Evolutionary conservation across 305 asterid genomes (phyloP), one percentile per base, ranked within the genome.

Genomic region (Fraxinus xanthoxyloides): DNA sequence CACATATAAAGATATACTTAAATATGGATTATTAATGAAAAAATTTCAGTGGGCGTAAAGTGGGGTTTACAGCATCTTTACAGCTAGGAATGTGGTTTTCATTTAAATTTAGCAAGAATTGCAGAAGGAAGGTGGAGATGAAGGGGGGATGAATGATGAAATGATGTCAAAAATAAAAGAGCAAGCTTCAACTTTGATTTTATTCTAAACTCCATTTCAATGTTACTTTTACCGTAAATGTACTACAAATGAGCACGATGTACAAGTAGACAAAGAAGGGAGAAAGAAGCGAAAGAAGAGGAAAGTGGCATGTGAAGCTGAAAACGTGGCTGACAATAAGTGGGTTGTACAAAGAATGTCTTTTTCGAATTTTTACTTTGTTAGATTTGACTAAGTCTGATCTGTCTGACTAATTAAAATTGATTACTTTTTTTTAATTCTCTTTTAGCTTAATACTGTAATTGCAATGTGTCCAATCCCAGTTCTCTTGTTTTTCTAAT

Each of bases 1-100:
- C 77, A 80, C 51, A 78, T 73, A 80, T 85, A 76, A 82, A 77
- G 85, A 81, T 31, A 74, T 38, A 78, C 24, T 82, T 82, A 36
- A 82, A 79, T 65, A 79, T 48, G 78, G 43, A 35, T 85, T 65
- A 75, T 54, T 72, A 72, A 21, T 56, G 67, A n/a, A 24, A 5
- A 10, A 2, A 30, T 56, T 61, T 85, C 87, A 85, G 86, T 88
- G 88, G 85, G 79, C 46, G 75, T 43, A 72, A 63, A 70, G 84
- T 79, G 88, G 86, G 38, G 65, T 82, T 72, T 40, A 23, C 77
- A 80, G 85, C 82, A 38, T 84, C 84, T 81, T 75, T 75, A 75
- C 78, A 75, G 78, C 61, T 24, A 38, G 32, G 21, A 38, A 10
- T 38, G 35, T 40, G 59, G 5, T 10, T 75, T 75, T 19, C 28